These are phyloP conservation scores for Pythium aquatile DNA, from an alignment of 352 stramenopile species.

Conservation along the genomic window DNA sequence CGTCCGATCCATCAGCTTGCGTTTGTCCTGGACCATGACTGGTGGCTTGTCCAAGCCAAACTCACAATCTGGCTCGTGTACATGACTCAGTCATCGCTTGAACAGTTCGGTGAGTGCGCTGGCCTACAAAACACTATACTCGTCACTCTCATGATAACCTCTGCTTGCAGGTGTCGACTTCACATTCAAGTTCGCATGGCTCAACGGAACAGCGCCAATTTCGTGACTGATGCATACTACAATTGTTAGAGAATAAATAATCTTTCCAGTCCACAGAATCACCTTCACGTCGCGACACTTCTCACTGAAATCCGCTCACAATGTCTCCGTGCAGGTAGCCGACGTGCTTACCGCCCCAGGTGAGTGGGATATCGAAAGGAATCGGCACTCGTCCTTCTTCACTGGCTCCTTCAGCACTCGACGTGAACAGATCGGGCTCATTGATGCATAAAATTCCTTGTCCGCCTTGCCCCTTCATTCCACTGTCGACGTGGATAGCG, in stretches of 20 bases:
- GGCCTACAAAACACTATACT: background rate
- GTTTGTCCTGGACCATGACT: background rate
- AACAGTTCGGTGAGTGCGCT: background rate
- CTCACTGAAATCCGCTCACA: conserved; percentile 19
- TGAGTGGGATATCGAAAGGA: conserved; percentile 68
- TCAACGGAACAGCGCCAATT: background rate
- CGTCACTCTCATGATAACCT: background rate
- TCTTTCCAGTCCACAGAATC: background rate
- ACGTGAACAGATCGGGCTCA: background rate
- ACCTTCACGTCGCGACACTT: too few relatives aligned
- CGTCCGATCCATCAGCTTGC: background rate
- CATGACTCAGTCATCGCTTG: background rate
- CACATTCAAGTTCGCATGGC: background rate
- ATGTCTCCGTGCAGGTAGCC: conserved; percentile 56
- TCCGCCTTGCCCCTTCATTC: conserved; percentile 46
- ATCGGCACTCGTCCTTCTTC: conserved; percentile 21
- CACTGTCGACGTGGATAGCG: conserved; percentile 62
- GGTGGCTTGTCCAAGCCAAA: background rate
- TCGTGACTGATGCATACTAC: background rate
- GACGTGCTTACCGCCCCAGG: conserved; percentile 67
- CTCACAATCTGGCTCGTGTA: background rate
- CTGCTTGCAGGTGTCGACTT: background rate
- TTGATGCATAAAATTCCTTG: conserved; percentile 65
- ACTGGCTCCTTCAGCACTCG: background rate
- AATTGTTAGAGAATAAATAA: conserved; percentile 7